Percentiles rank a stretch among this genome's conserved stretches.
Evolutionary conservation across 2,329 filamentous ascomycete genomes (phyloP).

Genomic region (Aspergillus phoenicis): DNA sequence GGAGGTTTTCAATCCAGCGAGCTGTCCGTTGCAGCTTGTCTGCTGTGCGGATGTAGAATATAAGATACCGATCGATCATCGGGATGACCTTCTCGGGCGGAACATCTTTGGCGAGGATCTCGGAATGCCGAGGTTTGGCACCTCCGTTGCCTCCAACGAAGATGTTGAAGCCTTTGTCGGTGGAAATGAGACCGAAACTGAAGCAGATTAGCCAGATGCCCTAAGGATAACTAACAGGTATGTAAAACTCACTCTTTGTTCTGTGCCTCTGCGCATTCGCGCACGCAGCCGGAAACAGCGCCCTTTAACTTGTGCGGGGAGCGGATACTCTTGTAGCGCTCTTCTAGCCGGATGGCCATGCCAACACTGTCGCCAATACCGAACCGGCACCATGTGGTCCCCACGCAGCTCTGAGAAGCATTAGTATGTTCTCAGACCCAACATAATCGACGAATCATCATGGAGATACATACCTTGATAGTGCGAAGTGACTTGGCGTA

Average conservation of each 20-base stretch:
- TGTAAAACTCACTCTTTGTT: slow-evolving; percentile 72
- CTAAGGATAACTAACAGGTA: too few species aligned
- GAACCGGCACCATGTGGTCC: slow-evolving; percentile 87
- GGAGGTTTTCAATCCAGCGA: slow-evolving; percentile 81
- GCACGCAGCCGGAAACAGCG: slow-evolving; percentile 86
- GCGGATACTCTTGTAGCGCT: slow-evolving; percentile 90
- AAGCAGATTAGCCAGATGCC: slow-evolving; percentile 14
- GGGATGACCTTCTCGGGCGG: slow-evolving; percentile 78
- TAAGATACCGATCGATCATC: slow-evolving; percentile 84
- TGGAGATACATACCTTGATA: slow-evolving; percentile 60
- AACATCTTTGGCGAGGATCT: slow-evolving; percentile 84
- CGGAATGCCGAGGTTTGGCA: slow-evolving; percentile 78
- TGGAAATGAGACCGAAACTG: slow-evolving; percentile 86
- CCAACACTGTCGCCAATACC: slow-evolving; percentile 89
- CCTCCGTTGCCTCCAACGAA: slow-evolving; percentile 90
- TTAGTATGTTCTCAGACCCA: slow-evolving; percentile 7
- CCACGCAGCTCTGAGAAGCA: slow-evolving; percentile 71
- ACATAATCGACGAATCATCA: background rate
- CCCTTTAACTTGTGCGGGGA: slow-evolving; percentile 89
- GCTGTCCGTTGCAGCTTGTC: slow-evolving; percentile 89
- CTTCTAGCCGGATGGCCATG: slow-evolving; percentile 83
- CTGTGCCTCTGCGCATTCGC: slow-evolving; percentile 89
- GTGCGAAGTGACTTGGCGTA: slow-evolving; percentile 88
- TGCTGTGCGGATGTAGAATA: slow-evolving; percentile 91
- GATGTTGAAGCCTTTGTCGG: slow-evolving; percentile 91